Evolutionary conservation across 1,284 basidiomycete genomes (phyloP).

Genomic region (Sphaerobolus stellatus): DNA sequence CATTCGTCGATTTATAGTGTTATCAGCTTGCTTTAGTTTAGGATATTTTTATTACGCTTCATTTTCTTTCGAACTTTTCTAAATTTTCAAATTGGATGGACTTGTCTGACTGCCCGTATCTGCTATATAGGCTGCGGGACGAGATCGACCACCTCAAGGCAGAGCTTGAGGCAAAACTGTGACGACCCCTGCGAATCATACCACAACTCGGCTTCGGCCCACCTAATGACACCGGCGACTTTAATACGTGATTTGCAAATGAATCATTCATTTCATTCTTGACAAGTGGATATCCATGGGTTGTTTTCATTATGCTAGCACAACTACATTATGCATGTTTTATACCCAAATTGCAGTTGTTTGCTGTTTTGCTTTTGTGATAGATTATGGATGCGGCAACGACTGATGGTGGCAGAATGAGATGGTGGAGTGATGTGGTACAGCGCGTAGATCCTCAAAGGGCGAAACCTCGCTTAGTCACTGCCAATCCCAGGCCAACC

Average conservation of each 20-base stretch:
- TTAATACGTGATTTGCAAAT: no score
- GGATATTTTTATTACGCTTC: conserved; percentile 13
- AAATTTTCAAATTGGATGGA: conserved; percentile 1
- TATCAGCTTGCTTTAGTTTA: conserved; percentile 10
- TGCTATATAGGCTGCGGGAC: conserved; percentile 10
- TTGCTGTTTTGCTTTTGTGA: no score
- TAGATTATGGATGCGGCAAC: no score
- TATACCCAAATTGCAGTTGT: conserved; percentile 2
- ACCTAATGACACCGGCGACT: no score
- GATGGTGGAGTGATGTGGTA: no score
- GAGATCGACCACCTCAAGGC: conserved; percentile 10
- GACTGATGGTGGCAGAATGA: no score
- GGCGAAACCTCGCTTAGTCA: no score
- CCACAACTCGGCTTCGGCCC: no score
- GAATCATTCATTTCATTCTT: no score
- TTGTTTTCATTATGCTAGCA: neutral
- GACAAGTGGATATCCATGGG: conserved; percentile 1
- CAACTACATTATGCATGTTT: conserved; percentile 4
- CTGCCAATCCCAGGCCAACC: no score
- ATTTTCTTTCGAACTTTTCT: conserved; percentile 9
- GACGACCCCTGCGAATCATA: no score
- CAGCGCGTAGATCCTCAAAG: no score
- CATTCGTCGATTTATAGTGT: conserved; percentile 12
- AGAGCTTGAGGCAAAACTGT: neutral
- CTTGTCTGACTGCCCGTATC: conserved; percentile 13